These are phyloP conservation scores for Aspergillus bertholletiae DNA, from an alignment of 495 filamentous ascomycete genomes.

Conservation along the genomic window DNA sequence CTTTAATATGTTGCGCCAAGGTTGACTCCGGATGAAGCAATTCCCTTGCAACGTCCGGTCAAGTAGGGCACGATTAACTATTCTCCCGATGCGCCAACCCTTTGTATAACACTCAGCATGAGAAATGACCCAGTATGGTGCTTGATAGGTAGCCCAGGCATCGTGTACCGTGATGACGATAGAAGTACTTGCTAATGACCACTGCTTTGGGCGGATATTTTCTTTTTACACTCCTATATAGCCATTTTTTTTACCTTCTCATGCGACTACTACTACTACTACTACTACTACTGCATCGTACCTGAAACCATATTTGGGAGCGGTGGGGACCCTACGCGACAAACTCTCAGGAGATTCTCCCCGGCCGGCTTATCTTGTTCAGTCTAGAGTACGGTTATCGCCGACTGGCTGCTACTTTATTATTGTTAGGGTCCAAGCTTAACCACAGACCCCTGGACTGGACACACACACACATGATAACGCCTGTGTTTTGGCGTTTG, in stretches of 20 bases:
- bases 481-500: too few relatives aligned
- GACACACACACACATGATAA: too few relatives aligned
- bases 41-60: neutral
- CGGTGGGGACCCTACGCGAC: neutral
- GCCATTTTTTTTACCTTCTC: neutral
- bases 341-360: too few relatives aligned
- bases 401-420: neutral
- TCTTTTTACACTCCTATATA: too few relatives aligned
- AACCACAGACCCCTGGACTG: neutral
- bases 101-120: neutral
- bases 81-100: neutral
- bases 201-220: too few relatives aligned
- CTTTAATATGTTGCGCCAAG: neutral
- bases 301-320: neutral
- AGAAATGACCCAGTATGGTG: too few relatives aligned
- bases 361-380: neutral
- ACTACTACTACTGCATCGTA: neutral
- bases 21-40: neutral
- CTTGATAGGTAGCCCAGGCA: too few relatives aligned
- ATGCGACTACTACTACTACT: neutral
- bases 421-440: neutral
- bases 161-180: too few relatives aligned
- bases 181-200: neutral
- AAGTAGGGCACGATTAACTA: neutral
- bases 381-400: neutral